phyloP scores from a whole-genome alignment of 2,329 filamentous ascomycete species.

The Phoma sp. region DNA sequence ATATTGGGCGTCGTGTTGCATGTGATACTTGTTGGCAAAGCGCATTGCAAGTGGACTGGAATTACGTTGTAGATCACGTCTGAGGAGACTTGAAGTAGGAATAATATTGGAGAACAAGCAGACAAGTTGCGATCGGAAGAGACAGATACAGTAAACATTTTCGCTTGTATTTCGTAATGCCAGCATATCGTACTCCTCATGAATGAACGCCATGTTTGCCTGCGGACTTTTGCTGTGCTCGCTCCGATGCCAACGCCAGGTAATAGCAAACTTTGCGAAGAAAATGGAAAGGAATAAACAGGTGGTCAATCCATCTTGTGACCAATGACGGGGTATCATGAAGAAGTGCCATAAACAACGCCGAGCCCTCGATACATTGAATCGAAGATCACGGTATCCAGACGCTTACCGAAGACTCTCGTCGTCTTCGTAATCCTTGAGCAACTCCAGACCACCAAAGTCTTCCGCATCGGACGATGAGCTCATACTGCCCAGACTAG shows the following conservation, averaged over 20 bases:
- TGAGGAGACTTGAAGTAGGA: too few species aligned
- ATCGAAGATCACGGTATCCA: not conserved
- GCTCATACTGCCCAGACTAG: slow-evolving; percentile 17
- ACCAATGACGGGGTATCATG: slow-evolving; percentile 13
- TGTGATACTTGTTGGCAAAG: too few species aligned
- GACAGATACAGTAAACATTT: not conserved
- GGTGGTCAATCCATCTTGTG: not conserved
- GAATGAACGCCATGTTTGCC: not conserved
- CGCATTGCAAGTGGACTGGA: too few species aligned
- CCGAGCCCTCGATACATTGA: not conserved
- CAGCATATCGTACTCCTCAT: not conserved
- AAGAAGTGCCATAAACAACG: slow-evolving; percentile 8
- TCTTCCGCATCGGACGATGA: slow-evolving; percentile 25
- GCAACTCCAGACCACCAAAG: slow-evolving; percentile 41
- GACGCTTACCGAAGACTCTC: not conserved
- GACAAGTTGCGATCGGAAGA: not conserved
- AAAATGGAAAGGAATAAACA: not conserved
- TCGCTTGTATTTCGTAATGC: not conserved
- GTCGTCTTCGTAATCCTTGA: slow-evolving; percentile 37
- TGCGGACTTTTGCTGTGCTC: not conserved
- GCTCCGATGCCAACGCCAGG: not conserved
- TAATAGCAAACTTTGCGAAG: not conserved
- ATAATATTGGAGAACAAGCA: too few species aligned
- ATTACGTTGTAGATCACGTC: too few species aligned
- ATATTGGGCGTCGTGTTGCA: too few species aligned